Conservation (phyloP, 2,329 filamentous ascomycete species). For the Celoporthe dispersa region DNA sequence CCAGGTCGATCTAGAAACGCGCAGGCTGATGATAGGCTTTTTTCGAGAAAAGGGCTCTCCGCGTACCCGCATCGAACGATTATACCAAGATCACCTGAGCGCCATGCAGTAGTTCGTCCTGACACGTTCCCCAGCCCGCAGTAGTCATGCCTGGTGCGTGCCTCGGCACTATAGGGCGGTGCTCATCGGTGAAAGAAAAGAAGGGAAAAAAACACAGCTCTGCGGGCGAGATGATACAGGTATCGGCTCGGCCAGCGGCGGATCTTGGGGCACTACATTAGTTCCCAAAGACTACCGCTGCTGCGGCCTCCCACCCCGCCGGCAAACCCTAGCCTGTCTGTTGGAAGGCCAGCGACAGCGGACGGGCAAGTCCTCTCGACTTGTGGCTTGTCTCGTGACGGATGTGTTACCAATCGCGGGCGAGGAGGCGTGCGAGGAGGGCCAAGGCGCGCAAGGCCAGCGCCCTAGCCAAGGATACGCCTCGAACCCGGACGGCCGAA, state of each 20-base stretch:
- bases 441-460: background rate
- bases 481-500: background rate
- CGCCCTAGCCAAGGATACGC: background rate
- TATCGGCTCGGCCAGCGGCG: constrained; percentile 3
- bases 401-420: background rate
- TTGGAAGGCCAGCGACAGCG: constrained; percentile 3
- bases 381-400: background rate
- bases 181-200: background rate
- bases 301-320: background rate
- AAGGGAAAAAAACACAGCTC: background rate
- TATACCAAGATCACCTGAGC: background rate
- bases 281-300: constrained; percentile 11
- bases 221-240: background rate
- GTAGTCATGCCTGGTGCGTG: background rate
- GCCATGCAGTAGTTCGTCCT: constrained; percentile 17
- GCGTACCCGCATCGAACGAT: background rate
- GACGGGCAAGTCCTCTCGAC: constrained; percentile 7
- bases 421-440: background rate
- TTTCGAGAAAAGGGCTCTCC: constrained; percentile 4
- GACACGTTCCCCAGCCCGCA: background rate
- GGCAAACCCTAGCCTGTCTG: constrained; percentile 4
- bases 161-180: background rate
- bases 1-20: background rate
- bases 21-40: background rate
- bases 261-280: constrained; percentile 24